Conservation (phyloP, 192 early-diverging fungal genomes). For the Coemansia sp. region DNA sequence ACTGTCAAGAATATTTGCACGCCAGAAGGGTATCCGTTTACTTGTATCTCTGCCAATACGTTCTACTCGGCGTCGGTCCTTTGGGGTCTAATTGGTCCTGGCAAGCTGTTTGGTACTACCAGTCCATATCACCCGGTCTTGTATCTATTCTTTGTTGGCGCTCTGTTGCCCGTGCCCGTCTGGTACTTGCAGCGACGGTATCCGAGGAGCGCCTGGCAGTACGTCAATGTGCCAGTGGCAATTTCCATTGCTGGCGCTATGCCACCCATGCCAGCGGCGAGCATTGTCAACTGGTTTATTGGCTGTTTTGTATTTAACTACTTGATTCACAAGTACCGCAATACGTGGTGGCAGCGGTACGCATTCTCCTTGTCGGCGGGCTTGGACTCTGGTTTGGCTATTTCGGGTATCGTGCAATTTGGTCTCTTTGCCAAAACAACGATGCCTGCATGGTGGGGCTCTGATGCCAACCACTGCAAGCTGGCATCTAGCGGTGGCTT, state of each 20-base stretch:
- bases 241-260: conserved; percentile 64
- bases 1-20: conserved; percentile 70
- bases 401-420: conserved; percentile 54
- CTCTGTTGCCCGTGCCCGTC: conserved; percentile 69
- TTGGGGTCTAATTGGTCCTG: conserved; percentile 80
- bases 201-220: conserved; percentile 64
- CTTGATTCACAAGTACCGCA: conserved; percentile 62
- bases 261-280: conserved; percentile 66
- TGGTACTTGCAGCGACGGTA: conserved; percentile 66
- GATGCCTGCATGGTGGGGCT: conserved; percentile 55
- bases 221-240: conserved; percentile 72
- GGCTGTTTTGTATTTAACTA: conserved; percentile 72
- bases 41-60: conserved; percentile 60
- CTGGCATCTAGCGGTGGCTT: conserved; percentile 93
- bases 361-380: conserved; percentile 59
- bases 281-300: conserved; percentile 73
- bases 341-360: conserved; percentile 68
- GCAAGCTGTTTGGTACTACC: conserved; percentile 66
- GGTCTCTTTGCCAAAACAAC: conserved; percentile 43
- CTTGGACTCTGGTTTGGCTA: conserved; percentile 52
- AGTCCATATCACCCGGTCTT: conserved; percentile 58
- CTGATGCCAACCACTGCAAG: conserved; percentile 93
- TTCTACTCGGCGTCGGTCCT: conserved; percentile 78
- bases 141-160: conserved; percentile 65
- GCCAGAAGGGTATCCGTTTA: conserved; percentile 66